Evolutionary conservation across 2,329 filamentous ascomycete species (phyloP).

Genomic region (Verticillium tricorpus): DNA sequence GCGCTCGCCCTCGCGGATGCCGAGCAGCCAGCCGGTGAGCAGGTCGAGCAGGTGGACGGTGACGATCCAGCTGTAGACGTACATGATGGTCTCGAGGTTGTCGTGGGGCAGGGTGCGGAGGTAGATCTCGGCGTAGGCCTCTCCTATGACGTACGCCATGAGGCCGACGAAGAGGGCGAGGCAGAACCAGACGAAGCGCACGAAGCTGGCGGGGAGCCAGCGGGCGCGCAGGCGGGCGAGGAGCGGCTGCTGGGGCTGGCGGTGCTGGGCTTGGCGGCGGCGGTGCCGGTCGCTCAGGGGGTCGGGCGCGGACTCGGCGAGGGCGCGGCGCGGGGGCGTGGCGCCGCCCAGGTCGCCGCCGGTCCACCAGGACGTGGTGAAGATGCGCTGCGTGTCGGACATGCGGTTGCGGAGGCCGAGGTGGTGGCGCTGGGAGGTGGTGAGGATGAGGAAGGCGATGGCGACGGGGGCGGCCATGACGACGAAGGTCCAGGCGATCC

Average conservation of each 20-base stretch:
- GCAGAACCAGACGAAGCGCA: slow-evolving; percentile 67
- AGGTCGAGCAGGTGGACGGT: slow-evolving; percentile 62
- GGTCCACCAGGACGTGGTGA: slow-evolving; percentile 62
- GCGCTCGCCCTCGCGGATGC: slow-evolving; percentile 60
- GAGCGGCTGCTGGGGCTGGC: slow-evolving; percentile 11
- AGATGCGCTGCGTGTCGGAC: slow-evolving; percentile 64
- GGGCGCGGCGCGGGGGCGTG: slow-evolving; percentile 26
- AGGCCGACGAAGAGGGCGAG: slow-evolving; percentile 57
- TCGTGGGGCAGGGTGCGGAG: slow-evolving; percentile 62
- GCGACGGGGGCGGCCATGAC: slow-evolving; percentile 67
- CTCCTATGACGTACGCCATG: slow-evolving; percentile 62
- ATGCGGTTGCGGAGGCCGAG: slow-evolving; percentile 55
- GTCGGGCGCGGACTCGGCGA: slow-evolving; percentile 25
- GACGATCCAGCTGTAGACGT: slow-evolving; percentile 66
- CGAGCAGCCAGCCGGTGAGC: slow-evolving; percentile 62
- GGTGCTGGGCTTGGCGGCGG: slow-evolving; percentile 8
- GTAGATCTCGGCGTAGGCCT: slow-evolving; percentile 66
- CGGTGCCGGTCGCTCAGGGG: slow-evolving; percentile 26
- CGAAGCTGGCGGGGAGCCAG: slow-evolving; percentile 63
- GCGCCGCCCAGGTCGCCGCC: slow-evolving; percentile 46
- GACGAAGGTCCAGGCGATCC: slow-evolving; percentile 66
- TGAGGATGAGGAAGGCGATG: slow-evolving; percentile 59
- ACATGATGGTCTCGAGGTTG: slow-evolving; percentile 62
- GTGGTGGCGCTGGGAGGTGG: slow-evolving; percentile 61
- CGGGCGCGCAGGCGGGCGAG: slow-evolving; percentile 35